A percentile compares a stretch with the other conserved stretches of the same genome.
These are phyloP conservation scores for Aspergillus versicolor DNA, from an alignment of 2,329 filamentous ascomycete genomes.

Conservation along the genomic window DNA sequence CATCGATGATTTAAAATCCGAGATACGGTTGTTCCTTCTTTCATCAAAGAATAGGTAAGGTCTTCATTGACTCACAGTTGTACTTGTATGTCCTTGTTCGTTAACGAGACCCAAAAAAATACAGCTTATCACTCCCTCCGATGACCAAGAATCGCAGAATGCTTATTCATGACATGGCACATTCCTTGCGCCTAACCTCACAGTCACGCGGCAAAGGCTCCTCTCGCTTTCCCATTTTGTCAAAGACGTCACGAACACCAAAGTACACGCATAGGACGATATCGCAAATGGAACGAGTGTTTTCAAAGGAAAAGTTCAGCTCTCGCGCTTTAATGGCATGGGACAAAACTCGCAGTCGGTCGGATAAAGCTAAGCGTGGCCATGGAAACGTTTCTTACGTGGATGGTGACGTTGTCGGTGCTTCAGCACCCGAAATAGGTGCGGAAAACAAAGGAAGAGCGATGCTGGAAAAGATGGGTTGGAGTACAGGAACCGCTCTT, in stretches of 20 bases:
- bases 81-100: not conserved
- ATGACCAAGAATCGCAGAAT: conserved; percentile 80
- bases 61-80: not conserved
- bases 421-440: conserved; percentile 78
- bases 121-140: conserved; percentile 72
- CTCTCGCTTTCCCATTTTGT: conserved; percentile 72
- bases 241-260: conserved; percentile 68
- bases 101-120: conserved; percentile 3
- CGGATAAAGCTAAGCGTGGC: conserved; percentile 31
- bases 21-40: conserved; percentile 70
- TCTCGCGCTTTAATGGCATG: conserved; percentile 26
- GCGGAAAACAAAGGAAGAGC: conserved; percentile 77
- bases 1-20: conserved; percentile 67
- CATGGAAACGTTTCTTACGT: conserved; percentile 60
- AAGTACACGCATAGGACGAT: conserved; percentile 59
- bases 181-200: conserved; percentile 74
- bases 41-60: conserved; percentile 63
- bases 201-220: conserved; percentile 75
- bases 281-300: conserved; percentile 41
- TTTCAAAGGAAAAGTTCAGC: conserved; percentile 36
- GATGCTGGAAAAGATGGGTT: conserved; percentile 97
- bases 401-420: conserved; percentile 87
- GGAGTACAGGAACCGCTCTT: conserved; percentile 81
- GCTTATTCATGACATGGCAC: conserved; percentile 75
- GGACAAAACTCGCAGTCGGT: conserved; percentile 21